Percentiles rank a stretch among this genome's conserved stretches.
Conservation (phyloP, 768 basidiomycete genomes). For the Botryobasidium botryosum region DNA sequence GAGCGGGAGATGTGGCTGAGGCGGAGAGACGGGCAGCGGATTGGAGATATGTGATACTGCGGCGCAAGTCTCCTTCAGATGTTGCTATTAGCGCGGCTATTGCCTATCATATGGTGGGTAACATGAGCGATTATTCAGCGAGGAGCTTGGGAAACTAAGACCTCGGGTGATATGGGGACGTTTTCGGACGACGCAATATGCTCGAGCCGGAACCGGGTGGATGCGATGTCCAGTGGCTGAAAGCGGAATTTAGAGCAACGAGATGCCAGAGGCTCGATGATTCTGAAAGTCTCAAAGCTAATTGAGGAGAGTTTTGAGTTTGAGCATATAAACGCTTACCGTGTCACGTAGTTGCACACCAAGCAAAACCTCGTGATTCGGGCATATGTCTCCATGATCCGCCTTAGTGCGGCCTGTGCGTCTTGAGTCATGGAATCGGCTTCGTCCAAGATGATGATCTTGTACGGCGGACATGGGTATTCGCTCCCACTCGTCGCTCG, state of each 20-base stretch:
- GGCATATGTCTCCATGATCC: conserved; percentile 99
- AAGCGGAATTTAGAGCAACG: conserved; percentile 99
- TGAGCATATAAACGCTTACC: conserved; percentile 31
- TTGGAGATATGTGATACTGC: conserved; percentile 94
- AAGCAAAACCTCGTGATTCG: conserved; percentile 95
- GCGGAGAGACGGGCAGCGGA: conserved; percentile 80
- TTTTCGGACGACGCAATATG: conserved; percentile 68
- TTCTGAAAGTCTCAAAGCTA: conserved; percentile 31
- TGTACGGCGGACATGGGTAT: conserved; percentile 96
- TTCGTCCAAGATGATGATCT: conserved; percentile 96
- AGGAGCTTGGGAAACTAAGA: too few relatives aligned
- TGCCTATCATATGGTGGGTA: conserved; percentile 22
- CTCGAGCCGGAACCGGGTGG: conserved; percentile 55
- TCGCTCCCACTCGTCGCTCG: conserved; percentile 71
- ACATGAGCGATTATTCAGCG: background rate
- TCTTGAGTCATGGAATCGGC: conserved; percentile 99
- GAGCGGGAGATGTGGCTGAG: conserved; percentile 50
- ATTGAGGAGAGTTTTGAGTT: background rate
- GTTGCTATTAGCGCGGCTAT: conserved; percentile 57
- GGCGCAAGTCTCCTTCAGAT: conserved; percentile 84
- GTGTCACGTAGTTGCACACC: conserved; percentile 97
- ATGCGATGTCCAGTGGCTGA: conserved; percentile 69
- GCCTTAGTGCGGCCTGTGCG: conserved; percentile 85
- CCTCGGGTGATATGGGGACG: conserved; percentile 33
- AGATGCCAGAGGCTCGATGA: conserved; percentile 97